phyloP scores from a whole-genome alignment of 352 stramenopile species.

The Pythium dissimile region DNA sequence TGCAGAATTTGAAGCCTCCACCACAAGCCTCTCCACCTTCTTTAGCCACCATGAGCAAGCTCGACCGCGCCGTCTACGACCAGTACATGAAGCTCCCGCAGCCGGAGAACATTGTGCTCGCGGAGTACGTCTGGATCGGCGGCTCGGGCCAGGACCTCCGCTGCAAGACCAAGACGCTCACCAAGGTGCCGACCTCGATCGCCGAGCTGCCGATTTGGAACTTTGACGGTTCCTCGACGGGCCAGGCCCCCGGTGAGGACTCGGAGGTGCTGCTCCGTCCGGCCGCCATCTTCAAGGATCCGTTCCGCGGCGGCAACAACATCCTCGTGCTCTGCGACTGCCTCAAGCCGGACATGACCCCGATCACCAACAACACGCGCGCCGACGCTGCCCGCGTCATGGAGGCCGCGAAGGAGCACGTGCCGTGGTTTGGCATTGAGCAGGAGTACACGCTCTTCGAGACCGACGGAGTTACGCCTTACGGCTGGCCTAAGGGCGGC shows the following conservation, averaged over 20 bases:
- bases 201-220: constrained; percentile 94
- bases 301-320: constrained; percentile 94
- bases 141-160: constrained; percentile 89
- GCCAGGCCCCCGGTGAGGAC: constrained; percentile 96
- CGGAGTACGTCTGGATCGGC: constrained; percentile 97
- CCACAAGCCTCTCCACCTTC: constrained; percentile 9
- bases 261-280: constrained; percentile 95
- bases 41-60: constrained; percentile 64
- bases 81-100: constrained; percentile 64
- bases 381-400: constrained; percentile 73
- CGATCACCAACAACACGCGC: constrained; percentile 91
- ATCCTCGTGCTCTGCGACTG: constrained; percentile 98
- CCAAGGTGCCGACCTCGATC: constrained; percentile 57
- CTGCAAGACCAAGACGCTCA: constrained; percentile 94
- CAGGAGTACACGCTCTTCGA: constrained; percentile 97
- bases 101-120: constrained; percentile 52
- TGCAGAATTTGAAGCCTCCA: constrained; percentile 28
- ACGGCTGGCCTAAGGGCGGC: constrained; percentile 90
- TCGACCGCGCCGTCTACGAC: constrained; percentile 80
- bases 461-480: constrained; percentile 81
- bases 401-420: constrained; percentile 43
- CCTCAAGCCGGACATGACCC: constrained; percentile 92
- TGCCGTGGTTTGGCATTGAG: constrained; percentile 96
- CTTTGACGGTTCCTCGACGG: constrained; percentile 96
- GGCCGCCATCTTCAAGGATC: constrained; percentile 94